Evolutionary conservation across 1,284 basidiomycete genomes (phyloP).

Genomic region (Ganoderma resinaceum): DNA sequence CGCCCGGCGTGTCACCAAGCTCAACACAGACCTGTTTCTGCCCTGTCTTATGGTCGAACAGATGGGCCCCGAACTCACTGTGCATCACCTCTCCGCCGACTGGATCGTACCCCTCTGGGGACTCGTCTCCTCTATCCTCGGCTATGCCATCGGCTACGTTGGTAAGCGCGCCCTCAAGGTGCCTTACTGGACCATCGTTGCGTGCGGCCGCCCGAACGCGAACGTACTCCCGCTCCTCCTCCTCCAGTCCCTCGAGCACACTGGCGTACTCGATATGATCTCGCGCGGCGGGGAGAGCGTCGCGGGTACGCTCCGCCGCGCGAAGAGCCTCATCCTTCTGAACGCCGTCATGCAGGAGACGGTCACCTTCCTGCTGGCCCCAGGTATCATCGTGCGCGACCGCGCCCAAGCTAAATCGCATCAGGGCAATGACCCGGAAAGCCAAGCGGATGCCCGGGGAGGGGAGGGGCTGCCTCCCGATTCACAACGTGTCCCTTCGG

Average conservation of each 20-base stretch:
- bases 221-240: constrained; percentile 43
- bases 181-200: constrained; percentile 42
- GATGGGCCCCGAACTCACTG: constrained; percentile 42
- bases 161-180: constrained; percentile 35
- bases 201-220: constrained; percentile 42
- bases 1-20: constrained; percentile 37
- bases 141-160: constrained; percentile 38
- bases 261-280: constrained; percentile 38
- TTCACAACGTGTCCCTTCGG: constrained; percentile 26
- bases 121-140: constrained; percentile 36
- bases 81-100: constrained; percentile 28
- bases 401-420: not conserved
- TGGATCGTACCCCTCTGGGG: constrained; percentile 45
- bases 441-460: not conserved
- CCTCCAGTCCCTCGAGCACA: constrained; percentile 37
- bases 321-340: constrained; percentile 40
- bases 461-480: constrained; percentile 31
- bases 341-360: constrained; percentile 42
- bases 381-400: constrained; percentile 35
- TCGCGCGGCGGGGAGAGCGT: constrained; percentile 29
- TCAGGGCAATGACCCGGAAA: constrained; percentile 21
- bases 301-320: constrained; percentile 34
- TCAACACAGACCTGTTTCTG: constrained; percentile 42
- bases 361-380: constrained; percentile 41
- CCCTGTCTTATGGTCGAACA: constrained; percentile 42